phyloP scores from a whole-genome alignment of 805 yeast genomes.

The Yarrowia sp. region DNA sequence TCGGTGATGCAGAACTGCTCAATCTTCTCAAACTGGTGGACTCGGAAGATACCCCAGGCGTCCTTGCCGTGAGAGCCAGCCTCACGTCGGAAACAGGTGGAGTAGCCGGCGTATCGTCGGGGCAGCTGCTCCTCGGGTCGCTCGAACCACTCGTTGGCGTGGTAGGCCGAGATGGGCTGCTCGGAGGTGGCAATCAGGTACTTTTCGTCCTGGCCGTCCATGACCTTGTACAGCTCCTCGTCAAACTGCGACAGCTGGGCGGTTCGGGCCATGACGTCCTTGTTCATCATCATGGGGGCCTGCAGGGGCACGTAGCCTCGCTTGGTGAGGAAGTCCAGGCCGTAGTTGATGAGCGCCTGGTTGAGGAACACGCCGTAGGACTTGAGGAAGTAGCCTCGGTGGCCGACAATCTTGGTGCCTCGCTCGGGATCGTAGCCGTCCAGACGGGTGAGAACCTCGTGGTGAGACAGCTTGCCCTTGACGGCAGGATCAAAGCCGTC shows the following conservation, averaged over 20 bases:
- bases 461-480: constrained; percentile 89
- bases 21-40: constrained; percentile 96
- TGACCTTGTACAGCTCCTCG: constrained; percentile 95
- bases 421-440: constrained; percentile 99
- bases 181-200: constrained; percentile 98
- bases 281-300: constrained; percentile 99
- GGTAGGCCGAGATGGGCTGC: constrained; percentile 98
- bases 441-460: constrained; percentile 89
- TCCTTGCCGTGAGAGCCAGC: constrained; percentile 99
- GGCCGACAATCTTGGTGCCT: constrained; percentile 97
- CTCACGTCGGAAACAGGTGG: constrained; percentile 98
- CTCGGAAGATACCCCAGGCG: constrained; percentile 99
- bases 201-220: constrained; percentile 97
- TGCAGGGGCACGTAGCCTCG: constrained; percentile 88
- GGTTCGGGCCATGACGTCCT: constrained; percentile 98
- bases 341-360: constrained; percentile 97
- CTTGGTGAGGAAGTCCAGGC: constrained; percentile 79
- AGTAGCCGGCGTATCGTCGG: constrained; percentile 95
- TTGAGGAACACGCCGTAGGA: constrained; percentile 95
- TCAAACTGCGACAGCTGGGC: constrained; percentile 98
- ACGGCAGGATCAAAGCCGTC: constrained; percentile 72
- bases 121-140: constrained; percentile 97
- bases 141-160: constrained; percentile 98
- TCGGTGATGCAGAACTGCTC: constrained; percentile 96
- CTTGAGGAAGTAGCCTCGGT: constrained; percentile 96